A percentile compares a stretch with the other conserved stretches of the same genome.
phyloP scores from a whole-genome alignment of 495 filamentous ascomycete genomes.

The Alectoria sarmentosa region DNA sequence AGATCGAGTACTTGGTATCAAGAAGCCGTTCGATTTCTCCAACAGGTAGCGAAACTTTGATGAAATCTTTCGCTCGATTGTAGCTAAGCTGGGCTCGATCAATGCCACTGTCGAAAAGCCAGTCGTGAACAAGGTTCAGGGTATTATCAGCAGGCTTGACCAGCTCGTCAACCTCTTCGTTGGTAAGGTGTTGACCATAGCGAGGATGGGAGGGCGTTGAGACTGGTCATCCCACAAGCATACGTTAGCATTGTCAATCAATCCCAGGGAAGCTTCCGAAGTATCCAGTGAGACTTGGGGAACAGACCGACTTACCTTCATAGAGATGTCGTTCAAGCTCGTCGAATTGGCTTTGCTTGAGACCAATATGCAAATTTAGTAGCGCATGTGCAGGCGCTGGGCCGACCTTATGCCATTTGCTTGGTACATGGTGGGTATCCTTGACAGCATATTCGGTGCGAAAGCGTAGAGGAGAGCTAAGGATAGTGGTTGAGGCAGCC shows the following conservation, averaged over 20 bases:
- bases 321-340: constrained; percentile 37
- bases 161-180: constrained; percentile 34
- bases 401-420: constrained; percentile 39
- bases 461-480: constrained; percentile 12
- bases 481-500: neutral
- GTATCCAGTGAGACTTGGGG: too few relatives aligned
- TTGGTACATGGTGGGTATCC: constrained; percentile 44
- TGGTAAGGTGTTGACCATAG: constrained; percentile 39
- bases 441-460: constrained; percentile 42
- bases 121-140: constrained; percentile 33
- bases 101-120: constrained; percentile 36
- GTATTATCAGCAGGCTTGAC: constrained; percentile 32
- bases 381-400: constrained; percentile 36
- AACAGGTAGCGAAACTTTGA: constrained; percentile 33
- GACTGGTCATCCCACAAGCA: constrained; percentile 27
- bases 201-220: constrained; percentile 37
- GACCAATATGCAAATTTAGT: constrained; percentile 36
- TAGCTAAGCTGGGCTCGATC: constrained; percentile 23
- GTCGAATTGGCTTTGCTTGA: constrained; percentile 38
- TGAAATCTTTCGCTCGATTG: constrained; percentile 38
- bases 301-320: constrained; percentile 34
- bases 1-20: constrained; percentile 39
- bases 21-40: constrained; percentile 33
- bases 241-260: neutral
- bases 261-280: neutral